Evolutionary conservation across 2,329 filamentous ascomycete species (phyloP).

Genomic region (Aspergillus melleus): DNA sequence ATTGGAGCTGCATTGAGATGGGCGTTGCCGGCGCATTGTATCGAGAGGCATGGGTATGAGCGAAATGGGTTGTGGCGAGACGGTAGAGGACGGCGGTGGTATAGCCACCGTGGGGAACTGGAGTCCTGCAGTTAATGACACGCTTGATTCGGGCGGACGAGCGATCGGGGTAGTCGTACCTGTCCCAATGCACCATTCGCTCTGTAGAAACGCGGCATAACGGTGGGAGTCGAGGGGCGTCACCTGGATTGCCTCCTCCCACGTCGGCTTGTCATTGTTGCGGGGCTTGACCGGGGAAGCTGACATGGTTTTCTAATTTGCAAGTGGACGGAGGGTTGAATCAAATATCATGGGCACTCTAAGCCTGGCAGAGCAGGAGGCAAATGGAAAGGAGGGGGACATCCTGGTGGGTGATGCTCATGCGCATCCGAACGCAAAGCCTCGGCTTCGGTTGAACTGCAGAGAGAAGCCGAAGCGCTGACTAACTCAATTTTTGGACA

Average conservation of each 20-base stretch:
- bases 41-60: constrained; percentile 57
- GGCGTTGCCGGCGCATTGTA: constrained; percentile 53
- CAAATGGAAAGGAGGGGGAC: background rate
- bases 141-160: background rate
- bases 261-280: constrained; percentile 18
- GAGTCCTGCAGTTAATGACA: background rate
- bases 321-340: background rate
- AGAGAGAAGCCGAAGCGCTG: background rate
- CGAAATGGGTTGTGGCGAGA: constrained; percentile 61
- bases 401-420: background rate
- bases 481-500: background rate
- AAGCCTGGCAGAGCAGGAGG: background rate
- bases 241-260: constrained; percentile 40
- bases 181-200: constrained; percentile 66
- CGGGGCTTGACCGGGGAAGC: background rate
- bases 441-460: background rate
- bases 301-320: background rate
- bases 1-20: constrained; percentile 64
- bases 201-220: constrained; percentile 57
- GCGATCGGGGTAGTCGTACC: constrained; percentile 43
- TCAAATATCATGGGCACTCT: background rate
- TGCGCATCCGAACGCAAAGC: background rate
- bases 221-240: constrained; percentile 51
- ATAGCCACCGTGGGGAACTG: constrained; percentile 72
- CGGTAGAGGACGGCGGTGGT: constrained; percentile 64